These are phyloP conservation scores for Favolaschia claudopus DNA, from an alignment of 768 basidiomycete genomes.

Conservation along the genomic window DNA sequence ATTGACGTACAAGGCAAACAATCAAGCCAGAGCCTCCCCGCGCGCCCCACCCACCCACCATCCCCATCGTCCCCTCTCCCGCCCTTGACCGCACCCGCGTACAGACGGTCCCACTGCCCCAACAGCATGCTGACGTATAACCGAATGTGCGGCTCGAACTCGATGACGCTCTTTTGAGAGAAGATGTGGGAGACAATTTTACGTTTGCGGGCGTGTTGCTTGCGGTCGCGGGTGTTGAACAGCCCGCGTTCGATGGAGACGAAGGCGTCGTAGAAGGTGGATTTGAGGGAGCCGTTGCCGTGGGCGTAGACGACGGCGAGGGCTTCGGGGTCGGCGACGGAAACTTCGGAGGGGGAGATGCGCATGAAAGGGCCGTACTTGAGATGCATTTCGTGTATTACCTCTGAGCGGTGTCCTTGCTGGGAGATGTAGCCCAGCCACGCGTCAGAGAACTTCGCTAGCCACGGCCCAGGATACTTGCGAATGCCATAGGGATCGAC, in stretches of 20 bases:
- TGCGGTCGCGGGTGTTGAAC: slow-evolving; percentile 81
- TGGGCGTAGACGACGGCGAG: slow-evolving; percentile 79
- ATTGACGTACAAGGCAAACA: slow-evolving; percentile 69
- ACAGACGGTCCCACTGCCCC: slow-evolving; percentile 80
- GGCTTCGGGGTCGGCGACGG: slow-evolving; percentile 80
- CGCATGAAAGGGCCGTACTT: slow-evolving; percentile 78
- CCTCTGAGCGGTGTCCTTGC: slow-evolving; percentile 77
- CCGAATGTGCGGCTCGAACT: slow-evolving; percentile 84
- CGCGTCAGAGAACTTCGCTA: slow-evolving; percentile 74
- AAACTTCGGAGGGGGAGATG: slow-evolving; percentile 79
- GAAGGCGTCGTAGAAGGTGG: slow-evolving; percentile 81
- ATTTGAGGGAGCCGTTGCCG: slow-evolving; percentile 84
- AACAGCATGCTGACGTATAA: slow-evolving; percentile 66
- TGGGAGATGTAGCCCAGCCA: slow-evolving; percentile 76
- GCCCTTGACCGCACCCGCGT: slow-evolving; percentile 61
- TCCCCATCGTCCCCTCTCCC: slow-evolving; percentile 66
- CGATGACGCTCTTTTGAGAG: slow-evolving; percentile 83
- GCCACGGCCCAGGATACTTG: slow-evolving; percentile 68
- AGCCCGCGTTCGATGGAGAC: slow-evolving; percentile 77
- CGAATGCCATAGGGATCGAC: slow-evolving; percentile 67
- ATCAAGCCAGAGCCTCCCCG: slow-evolving; percentile 77
- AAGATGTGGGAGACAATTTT: slow-evolving; percentile 91
- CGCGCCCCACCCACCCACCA: slow-evolving; percentile 66
- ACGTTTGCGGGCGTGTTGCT: slow-evolving; percentile 86
- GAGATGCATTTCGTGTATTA: slow-evolving; percentile 75